Evolutionary conservation across 108 stramenopile genomes (phyloP), one percentile per base, ranked within the genome.

Genomic region (Pseudonitzschia multiseries): DNA sequence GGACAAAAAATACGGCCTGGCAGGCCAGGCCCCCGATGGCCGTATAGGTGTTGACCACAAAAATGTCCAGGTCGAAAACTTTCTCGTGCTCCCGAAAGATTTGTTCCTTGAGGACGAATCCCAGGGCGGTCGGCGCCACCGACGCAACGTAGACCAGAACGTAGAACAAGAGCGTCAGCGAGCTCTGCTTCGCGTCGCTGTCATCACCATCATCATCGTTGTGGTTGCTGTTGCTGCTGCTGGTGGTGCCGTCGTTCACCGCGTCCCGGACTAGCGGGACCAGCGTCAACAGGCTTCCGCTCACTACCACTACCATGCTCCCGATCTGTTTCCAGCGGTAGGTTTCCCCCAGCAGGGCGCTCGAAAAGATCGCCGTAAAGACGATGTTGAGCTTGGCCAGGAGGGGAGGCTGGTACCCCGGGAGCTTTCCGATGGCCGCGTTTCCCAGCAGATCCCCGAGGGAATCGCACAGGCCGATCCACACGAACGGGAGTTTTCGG

Each of bases 371-470:
- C 4, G 68, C 68, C 54, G 68, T 69, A 57, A 69, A 69, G 9
- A 69, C 68, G 15, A 69, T 69, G 46, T 69, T 69, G 46, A 69
- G 68, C 68, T 69, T 69, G 21, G 68, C 68, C 68, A 69, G 29
- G 12, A 69, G 44, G 28, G 68, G 68, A 9, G 43, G 42, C 44
- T 69, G 68, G 28, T 69, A 69, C n/a, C 68, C 68, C 21, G 68
- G 68, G 26, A 69, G 46, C 13, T 69, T 42, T 1, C 68, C 43
- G 28, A 44, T 69, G 28, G 42, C 68, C 68, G 43, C 68, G 28
- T 69, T 69, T 21, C 68, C 68, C 50, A 69, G 29, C 68, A 69
- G 21, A n/a, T 69, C 68, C 9, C 68, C 68, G 33, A 69, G 51
- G 21, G 53, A 56, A 51, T 69, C 68, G 20, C 48, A 69, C 68